phyloP scores from a whole-genome alignment of 179 eudicot species.

The Beta corolliflora region DNA sequence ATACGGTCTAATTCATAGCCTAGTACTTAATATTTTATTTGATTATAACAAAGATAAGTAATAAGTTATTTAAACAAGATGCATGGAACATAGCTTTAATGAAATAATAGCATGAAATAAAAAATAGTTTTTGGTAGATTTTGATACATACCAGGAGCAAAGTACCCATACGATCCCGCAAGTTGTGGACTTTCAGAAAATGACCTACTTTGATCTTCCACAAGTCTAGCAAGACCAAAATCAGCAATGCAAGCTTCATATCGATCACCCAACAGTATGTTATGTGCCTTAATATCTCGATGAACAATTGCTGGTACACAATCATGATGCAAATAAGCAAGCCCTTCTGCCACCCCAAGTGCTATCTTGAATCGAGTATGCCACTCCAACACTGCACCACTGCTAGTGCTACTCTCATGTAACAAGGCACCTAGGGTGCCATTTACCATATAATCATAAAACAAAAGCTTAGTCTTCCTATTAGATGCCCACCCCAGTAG shows the following conservation, averaged over 20 bases:
- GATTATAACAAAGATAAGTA: not conserved
- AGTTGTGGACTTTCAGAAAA: slow-evolving; percentile 59
- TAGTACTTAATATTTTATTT: too few species aligned
- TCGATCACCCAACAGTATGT: slow-evolving; percentile 77
- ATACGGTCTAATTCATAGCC: too few species aligned
- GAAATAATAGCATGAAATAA: not conserved
- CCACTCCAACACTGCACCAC: slow-evolving; percentile 54
- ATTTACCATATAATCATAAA: slow-evolving; percentile 70
- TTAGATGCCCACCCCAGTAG: slow-evolving; percentile 84
- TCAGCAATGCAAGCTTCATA: slow-evolving; percentile 89
- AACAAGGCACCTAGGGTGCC: slow-evolving; percentile 70
- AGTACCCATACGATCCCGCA: slow-evolving; percentile 92
- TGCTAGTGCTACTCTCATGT: slow-evolving; percentile 42
- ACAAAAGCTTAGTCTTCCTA: slow-evolving; percentile 61
- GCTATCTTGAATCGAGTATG: slow-evolving; percentile 76
- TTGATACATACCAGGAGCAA: slow-evolving; percentile 77
- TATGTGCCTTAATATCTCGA: slow-evolving; percentile 84
- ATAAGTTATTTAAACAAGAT: not conserved
- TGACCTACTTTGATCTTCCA: slow-evolving; percentile 58
- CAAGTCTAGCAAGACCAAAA: slow-evolving; percentile 85
- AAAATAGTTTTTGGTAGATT: not conserved
- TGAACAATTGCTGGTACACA: slow-evolving; percentile 85
- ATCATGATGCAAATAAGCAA: slow-evolving; percentile 88
- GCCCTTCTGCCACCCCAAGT: slow-evolving; percentile 82
- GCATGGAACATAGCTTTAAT: too few species aligned